Evolutionary conservation across 768 basidiomycete species (phyloP), one percentile per base, ranked within the genome.

Genomic region (Tylopilus sp.): DNA sequence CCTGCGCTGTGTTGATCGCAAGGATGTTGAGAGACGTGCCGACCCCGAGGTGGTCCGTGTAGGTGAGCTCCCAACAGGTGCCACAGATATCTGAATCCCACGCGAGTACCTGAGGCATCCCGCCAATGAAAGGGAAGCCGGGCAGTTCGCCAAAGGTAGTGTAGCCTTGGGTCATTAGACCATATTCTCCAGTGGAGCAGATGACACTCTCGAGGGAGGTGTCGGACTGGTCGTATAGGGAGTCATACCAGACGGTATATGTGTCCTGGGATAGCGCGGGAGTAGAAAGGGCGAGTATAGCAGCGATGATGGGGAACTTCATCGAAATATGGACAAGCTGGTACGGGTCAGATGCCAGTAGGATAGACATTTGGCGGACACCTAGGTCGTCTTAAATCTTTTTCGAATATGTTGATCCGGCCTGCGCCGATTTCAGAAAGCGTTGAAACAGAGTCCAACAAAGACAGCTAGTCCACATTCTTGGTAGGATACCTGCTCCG

Each of bases 41-140:
- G 1, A 48, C 57, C 4, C 71, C 71, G 6, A 53, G 42, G 5
- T 47, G 23, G 46, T 52, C 11, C 33, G 71, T 71, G 65, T 75
- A 84, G 6, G 77, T 75, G 55, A 86, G 61, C 51, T 72, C 48
- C 82, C 82, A 86, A 66, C 85, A 86, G 22, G 75, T 74, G 2
- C 81, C 82, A 57, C 84, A 86, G 40, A 71, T 68, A 2, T 64
- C 52, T 1, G 81, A 83, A 61, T 80, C 73, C 66, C 69, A 85
- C 23, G 75, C 76, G 6, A 64, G 65, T 50, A 86, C 70, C 33
- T 74, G 79, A 15, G 72, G 69, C 1, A 74, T 78, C 1, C 79
- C 83, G 26, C 81, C 83, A 58, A 86, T 80, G 64, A 71, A 62
- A 1, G 84, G 50, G 18, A 18, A 41, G 18, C 18, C 12, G 33